Evolutionary conservation across 2,329 filamentous ascomycete genomes (phyloP), one percentile per base, ranked within the genome.

Genomic region (Calonectria pseudoturangicola): DNA sequence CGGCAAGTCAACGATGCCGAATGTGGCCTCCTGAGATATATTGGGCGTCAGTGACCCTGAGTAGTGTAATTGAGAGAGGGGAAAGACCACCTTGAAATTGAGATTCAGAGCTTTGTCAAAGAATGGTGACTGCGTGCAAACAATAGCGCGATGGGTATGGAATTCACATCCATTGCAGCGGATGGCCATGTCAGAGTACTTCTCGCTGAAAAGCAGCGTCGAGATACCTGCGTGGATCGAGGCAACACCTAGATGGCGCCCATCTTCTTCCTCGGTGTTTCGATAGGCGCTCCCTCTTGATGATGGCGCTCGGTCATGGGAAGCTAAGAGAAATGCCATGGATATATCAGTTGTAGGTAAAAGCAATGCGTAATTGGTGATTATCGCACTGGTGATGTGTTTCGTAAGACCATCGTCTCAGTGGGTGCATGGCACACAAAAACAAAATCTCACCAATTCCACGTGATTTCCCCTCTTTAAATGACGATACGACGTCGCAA

Each of bases 61-160:
- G 9, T 41, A 47, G 16, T 8, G 7, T 4, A 30, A 2, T 9
- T 16, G 15, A 15, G 5, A 4, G 39, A 27, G 1, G 13, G 2
- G 13, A 4, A 18, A 9, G 4, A 50, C 21, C 5, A 83, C 84
- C 69, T 78, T 78, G 47, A 85, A 82, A 0, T 66, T 70, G 1
- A 63, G 73, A 28, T 73, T 67, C 54, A 83, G 74, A 5, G 82
- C 80, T 13, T 63, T 73, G 12, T 79, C 79, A 25, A 79, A 79
- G 64, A 85, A 85, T 25, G 76, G 33, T 0, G 82, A 86, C 62
- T 84, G 81, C 0, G 80, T 56, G 69, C 83, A 85, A 6, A 86
- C 74, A 18, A 86, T 76, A 30, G 79, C 76, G 0, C 82, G 79
- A 43, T 86, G 84, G 0, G 80, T 79, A 10, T 79, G 79, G 73